Evolutionary conservation across 495 filamentous ascomycete genomes (phyloP).

Genomic region (Penicillium paxilli): DNA sequence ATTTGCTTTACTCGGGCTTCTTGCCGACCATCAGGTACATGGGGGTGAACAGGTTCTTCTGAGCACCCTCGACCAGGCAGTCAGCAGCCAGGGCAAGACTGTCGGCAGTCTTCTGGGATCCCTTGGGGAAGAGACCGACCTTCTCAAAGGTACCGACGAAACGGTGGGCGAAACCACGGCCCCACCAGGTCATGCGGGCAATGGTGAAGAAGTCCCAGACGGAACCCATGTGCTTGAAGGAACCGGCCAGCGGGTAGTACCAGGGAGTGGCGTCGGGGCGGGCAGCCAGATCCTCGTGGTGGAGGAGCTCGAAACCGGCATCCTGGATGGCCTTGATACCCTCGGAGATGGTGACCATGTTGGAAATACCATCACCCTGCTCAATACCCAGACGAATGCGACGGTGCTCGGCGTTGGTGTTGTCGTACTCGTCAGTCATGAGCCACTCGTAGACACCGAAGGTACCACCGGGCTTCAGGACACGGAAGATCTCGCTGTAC

Average conservation of each 20-base stretch:
- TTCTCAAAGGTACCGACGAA: constrained; percentile 79
- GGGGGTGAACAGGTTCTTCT: constrained; percentile 93
- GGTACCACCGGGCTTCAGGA: constrained; percentile 92
- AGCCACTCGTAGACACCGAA: constrained; percentile 99
- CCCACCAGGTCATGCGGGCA: constrained; percentile 86
- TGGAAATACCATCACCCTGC: constrained; percentile 94
- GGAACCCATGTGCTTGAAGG: constrained; percentile 78
- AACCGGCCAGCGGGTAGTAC: constrained; percentile 91
- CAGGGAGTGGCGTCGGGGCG: constrained; percentile 78
- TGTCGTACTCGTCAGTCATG: constrained; percentile 97
- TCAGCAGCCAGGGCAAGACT: constrained; percentile 81
- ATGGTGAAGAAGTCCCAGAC: constrained; percentile 82
- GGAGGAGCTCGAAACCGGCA: constrained; percentile 82
- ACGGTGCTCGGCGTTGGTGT: constrained; percentile 82
- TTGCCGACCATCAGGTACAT: constrained; percentile 99
- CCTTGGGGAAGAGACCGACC: constrained; percentile 71
- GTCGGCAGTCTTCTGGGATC: constrained; percentile 95
- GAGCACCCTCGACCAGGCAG: constrained; percentile 83
- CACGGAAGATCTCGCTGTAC: constrained; percentile 91
- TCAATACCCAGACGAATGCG: constrained; percentile 93
- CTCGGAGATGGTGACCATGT: constrained; percentile 92
- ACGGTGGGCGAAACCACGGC: constrained; percentile 72
- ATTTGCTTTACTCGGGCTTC: constrained; percentile 64
- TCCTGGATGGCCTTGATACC: constrained; percentile 82
- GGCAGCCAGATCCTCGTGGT: constrained; percentile 88